Base-by-base conservation (phyloP, 1,139 yeast species). In the Pneumocystis jirovecii region DNA sequence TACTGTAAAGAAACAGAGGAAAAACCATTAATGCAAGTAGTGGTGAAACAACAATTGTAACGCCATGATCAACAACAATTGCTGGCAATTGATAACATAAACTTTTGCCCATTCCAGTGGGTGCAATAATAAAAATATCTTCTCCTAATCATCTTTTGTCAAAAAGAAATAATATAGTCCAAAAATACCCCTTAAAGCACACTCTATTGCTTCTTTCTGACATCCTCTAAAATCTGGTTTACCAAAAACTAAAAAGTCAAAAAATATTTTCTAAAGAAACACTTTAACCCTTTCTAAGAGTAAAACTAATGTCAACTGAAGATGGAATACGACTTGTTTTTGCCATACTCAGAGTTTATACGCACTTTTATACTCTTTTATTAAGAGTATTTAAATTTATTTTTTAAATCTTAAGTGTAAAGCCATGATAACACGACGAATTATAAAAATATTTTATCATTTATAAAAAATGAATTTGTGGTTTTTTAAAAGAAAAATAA, bases 61-160 rank as follows among this genome's bases (percentile, higher is more conserved):
- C 86, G 0, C 95, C 95, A 2, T 29, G 29, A 15, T 61, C 64
- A 1, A 84, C 79, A 61, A 80, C 80, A 59, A 88, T 78, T 0
- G 96, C 96, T 0, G 96, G 96, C 19, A 89, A 76, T 73, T 89
- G 96, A 74, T 87, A 89, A 70, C 96, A 89, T 62, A 89, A 76
- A 0, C 96, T 88, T 73, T 89, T 89, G 67, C 97, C 97, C 66
- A 96, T 96, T 64, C 96, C 96, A 0, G 96, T 89, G 0, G 96
- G 96, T 86, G 89, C 87, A 69, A 89, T 78, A 1, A 89, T 96
- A 76, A 89, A 86, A 0, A 86, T 88, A 73, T 89, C 96, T 64
- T 82, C 80, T 0, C 90, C 61, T 60, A 31, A 59, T 19, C 3
- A 15, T 12, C 1, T 39, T 21, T 39, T 60, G 2, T 1, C 25